phyloP scores from a whole-genome alignment of 306 rosid species.

The Styphnolobium japonicum region DNA sequence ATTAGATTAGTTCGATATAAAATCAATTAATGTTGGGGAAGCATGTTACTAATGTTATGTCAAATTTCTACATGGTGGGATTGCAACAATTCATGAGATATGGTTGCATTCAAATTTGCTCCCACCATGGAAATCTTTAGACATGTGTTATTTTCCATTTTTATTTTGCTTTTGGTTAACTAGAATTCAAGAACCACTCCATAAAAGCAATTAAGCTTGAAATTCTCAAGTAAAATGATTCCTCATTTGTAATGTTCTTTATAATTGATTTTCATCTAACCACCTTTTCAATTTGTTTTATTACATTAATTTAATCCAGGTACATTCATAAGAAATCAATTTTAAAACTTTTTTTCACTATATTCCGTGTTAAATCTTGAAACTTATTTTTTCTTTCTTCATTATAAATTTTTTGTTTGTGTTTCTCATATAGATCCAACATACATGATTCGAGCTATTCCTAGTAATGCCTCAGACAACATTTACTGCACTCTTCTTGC shows the following conservation, averaged over 20 bases:
- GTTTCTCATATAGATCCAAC: conserved; percentile 76
- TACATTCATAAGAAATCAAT: neutral
- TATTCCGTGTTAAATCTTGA: neutral
- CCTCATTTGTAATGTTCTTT: neutral
- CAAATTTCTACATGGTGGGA: neutral
- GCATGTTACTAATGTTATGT: too few relatives aligned
- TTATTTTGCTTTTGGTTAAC: neutral
- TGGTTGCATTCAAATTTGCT: neutral
- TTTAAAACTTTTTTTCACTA: neutral
- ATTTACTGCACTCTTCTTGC: conserved; percentile 97
- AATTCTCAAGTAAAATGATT: neutral
- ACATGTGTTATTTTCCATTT: neutral
- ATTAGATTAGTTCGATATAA: too few relatives aligned
- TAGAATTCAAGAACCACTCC: neutral
- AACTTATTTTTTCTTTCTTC: neutral
- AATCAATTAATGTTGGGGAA: too few relatives aligned
- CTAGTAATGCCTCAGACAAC: conserved; percentile 96
- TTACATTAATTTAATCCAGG: neutral
- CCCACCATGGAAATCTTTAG: neutral
- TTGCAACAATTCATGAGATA: neutral
- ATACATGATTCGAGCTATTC: conserved; percentile 96
- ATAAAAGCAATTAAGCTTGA: neutral
- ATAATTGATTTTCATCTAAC: neutral
- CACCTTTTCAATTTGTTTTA: neutral
- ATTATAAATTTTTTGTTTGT: neutral